These are phyloP conservation scores for Sclerotinia spermophila DNA, from an alignment of 2,329 filamentous ascomycete species.

Conservation along the genomic window DNA sequence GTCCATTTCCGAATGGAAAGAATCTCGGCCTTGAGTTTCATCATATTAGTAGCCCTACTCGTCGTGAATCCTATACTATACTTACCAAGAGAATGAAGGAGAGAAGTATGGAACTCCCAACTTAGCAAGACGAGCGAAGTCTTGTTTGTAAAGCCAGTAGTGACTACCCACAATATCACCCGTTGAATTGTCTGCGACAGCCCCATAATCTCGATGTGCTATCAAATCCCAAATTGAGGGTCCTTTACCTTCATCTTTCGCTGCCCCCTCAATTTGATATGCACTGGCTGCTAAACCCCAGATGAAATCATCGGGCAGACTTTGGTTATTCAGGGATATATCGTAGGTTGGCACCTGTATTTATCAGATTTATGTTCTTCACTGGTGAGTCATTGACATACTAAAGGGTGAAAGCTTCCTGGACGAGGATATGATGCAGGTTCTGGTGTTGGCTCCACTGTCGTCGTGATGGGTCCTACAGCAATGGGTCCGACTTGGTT, in stretches of 20 bases:
- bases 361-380: slow-evolving; percentile 6
- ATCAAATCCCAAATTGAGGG: slow-evolving; percentile 44
- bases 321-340: slow-evolving; percentile 31
- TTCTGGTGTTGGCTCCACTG: slow-evolving; percentile 43
- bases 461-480: slow-evolving; percentile 42
- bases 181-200: slow-evolving; percentile 39
- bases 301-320: slow-evolving; percentile 43
- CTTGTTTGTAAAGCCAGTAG: slow-evolving; percentile 55
- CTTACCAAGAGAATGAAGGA: slow-evolving; percentile 36
- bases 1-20: slow-evolving; percentile 49
- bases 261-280: slow-evolving; percentile 46
- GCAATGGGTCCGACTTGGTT: slow-evolving; percentile 43
- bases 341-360: slow-evolving; percentile 30
- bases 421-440: slow-evolving; percentile 41
- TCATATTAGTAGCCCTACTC: neutral
- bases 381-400: slow-evolving; percentile 35
- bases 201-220: slow-evolving; percentile 34
- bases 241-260: slow-evolving; percentile 43
- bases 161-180: slow-evolving; percentile 51
- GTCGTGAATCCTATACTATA: neutral
- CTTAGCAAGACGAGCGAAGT: slow-evolving; percentile 50
- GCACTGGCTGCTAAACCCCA: slow-evolving; percentile 49
- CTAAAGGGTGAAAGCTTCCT: slow-evolving; percentile 42
- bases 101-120: slow-evolving; percentile 52
- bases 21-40: slow-evolving; percentile 39